Base-by-base conservation (phyloP, 192 early-diverging fungal genomes). In the Jimgerdemannia lactiflua region DNA sequence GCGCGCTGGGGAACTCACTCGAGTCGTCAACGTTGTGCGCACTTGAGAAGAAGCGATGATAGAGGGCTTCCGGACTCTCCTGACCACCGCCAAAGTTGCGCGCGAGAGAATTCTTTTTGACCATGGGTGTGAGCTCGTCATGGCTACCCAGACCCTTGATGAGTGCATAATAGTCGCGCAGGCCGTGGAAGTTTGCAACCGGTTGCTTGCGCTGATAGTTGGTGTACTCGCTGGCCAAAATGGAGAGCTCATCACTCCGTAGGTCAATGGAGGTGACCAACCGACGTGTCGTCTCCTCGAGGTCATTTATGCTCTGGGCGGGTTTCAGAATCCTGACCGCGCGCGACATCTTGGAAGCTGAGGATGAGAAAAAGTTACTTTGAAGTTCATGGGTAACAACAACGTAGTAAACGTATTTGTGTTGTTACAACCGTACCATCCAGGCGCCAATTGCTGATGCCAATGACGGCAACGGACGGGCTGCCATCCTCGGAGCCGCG, bases 71-170 rank as follows among this genome's bases (percentile, higher is more conserved):
- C 0, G 49, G 49, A n/a, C 18, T 77, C 59, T 77, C 10, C 8
- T 77, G 64, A 2, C 65, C 72, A 17, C 75, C 75, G 17, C 75
- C 75, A 42, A 77, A 77, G 41, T 77, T 77, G 8, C 75, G 54
- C 11, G 41, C 40, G 3, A 77, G 43, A 71, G 42, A 69, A 3
- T 3, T 59, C 14, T 59, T 59, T 14, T 59, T 59, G 8, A 59
- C 49, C 6, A 2, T 14, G 14, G 49, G 49, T 0, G 49, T 59
- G 49, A 59, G 49, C 49, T 59, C 49, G 0, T 14, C 49, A 59
- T 59, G 49, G 49, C 49, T 14, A 59, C 49, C 49, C 49, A 59
- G 49, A 2, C 49, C 49, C 2, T 59, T 59, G 49, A 59, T 59
- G 49, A 69, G 39, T 6, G 49, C 49, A 59, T 59, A 59, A 2